phyloP scores from a whole-genome alignment of 176 grass and related monocot genomes.

The Saccharum officinarum region DNA sequence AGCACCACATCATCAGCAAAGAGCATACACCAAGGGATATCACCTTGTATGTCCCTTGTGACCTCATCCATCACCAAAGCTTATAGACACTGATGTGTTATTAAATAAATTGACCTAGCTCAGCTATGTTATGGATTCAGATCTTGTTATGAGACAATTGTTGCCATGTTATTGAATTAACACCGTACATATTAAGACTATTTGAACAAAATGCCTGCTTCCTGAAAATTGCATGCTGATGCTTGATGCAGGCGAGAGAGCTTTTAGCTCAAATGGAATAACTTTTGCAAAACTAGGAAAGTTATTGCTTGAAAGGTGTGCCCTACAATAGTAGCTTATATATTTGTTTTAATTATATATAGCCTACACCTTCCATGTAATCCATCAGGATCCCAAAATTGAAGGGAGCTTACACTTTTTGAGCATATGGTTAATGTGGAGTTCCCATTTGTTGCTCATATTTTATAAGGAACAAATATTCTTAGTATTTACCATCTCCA shows the following conservation, averaged over 20 bases:
- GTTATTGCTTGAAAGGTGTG: slow-evolving; percentile 27
- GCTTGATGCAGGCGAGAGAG: slow-evolving; percentile 40
- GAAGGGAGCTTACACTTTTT: background rate
- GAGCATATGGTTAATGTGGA: background rate
- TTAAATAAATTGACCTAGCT: background rate
- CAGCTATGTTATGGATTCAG: background rate
- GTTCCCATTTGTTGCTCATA: background rate
- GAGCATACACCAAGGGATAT: too few relatives aligned
- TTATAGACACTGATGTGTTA: background rate
- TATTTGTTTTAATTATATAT: slow-evolving; percentile 22
- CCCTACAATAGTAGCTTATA: slow-evolving; percentile 1
- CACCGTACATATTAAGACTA: background rate
- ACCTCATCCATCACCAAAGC: too few relatives aligned
- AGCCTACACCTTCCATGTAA: background rate
- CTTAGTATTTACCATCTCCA: background rate
- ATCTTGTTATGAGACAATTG: background rate
- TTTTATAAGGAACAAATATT: background rate
- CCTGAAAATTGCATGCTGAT: slow-evolving; percentile 39
- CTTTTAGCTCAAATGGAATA: slow-evolving; percentile 26
- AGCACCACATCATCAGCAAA: too few relatives aligned
- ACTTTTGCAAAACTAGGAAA: slow-evolving; percentile 31
- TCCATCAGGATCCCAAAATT: background rate
- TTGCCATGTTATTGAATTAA: background rate
- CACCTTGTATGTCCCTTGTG: too few relatives aligned
- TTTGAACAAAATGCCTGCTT: slow-evolving; percentile 2